Percentiles rank a stretch among this genome's conserved stretches.
Conservation (phyloP, 192 early-diverging fungal species). For the Podila clonocystis region DNA sequence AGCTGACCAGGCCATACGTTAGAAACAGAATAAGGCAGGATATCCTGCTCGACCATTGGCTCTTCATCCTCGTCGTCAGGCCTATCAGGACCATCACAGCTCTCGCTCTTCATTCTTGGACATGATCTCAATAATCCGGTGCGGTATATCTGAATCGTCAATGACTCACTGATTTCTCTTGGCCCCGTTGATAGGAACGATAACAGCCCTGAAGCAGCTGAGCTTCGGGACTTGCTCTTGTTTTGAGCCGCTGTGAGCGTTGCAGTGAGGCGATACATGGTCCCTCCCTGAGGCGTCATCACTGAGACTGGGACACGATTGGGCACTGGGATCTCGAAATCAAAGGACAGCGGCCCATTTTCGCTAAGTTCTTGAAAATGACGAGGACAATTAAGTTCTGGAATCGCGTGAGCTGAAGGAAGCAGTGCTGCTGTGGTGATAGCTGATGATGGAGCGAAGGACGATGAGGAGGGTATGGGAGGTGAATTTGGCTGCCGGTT, state of each 20-base stretch:
- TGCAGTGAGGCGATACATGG: conserved; percentile 8
- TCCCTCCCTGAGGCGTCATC: conserved; percentile 17
- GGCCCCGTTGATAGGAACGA: neutral
- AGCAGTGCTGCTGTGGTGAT: too few species aligned
- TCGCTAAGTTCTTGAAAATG: neutral
- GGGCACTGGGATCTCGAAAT: conserved; percentile 21
- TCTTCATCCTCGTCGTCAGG: neutral
- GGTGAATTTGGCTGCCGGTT: neutral
- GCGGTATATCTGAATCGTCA: conserved; percentile 9
- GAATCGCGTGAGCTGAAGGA: neutral
- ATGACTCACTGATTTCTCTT: neutral
- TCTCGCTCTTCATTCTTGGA: too few species aligned
- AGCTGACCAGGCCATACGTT: conserved; percentile 6
- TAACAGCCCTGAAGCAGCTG: too few species aligned
- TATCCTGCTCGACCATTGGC: neutral
- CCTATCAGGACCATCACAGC: neutral
- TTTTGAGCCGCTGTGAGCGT: neutral
- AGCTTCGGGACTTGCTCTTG: neutral
- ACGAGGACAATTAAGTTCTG: neutral
- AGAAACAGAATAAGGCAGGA: conserved; percentile 8
- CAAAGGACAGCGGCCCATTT: conserved; percentile 8
- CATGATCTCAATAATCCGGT: neutral
- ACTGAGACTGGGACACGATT: conserved; percentile 14
- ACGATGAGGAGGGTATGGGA: too few species aligned
- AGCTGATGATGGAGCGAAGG: too few species aligned